Base-by-base conservation (phyloP, 768 basidiomycete species). In the Leccinum incarnatum region DNA sequence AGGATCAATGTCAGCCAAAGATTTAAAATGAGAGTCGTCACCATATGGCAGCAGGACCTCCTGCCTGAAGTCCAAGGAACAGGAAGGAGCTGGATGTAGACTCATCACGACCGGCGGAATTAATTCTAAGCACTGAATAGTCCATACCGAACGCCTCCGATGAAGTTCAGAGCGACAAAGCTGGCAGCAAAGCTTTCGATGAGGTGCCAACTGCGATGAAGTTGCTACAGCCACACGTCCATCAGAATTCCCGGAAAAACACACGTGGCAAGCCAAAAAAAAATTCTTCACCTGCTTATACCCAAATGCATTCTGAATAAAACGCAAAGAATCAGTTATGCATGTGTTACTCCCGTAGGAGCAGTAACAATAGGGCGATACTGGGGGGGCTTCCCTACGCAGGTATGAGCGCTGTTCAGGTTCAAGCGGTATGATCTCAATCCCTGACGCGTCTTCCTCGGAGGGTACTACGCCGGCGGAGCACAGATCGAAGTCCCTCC, bases 401-500 rank as follows among this genome's bases (percentile, higher is more conserved):
- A 29, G 91, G 90, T 92, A 81, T 93, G 82, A 92, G 85, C 89
- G 81, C 91, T 93, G 88, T 83, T 91, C 93, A 95, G 91, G 93
- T 94, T 94, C 90, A 75, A 84, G 87, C 93, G 92, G 93, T 95
- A 84, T 95, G 60, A 90, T 95, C 93, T 95, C 93, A 95, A 93
- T 76, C 91, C 84, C 77, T 74, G 76, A 74, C 74, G 75, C 71
- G 55, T 72, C 73, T 15, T 66, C 56, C 62, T 63, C 60, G 12
- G 55, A 67, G 49, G 49, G 29, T n/a, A 47, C 51, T 45, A 51
- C 52, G 32, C 58, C 63, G 54, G 56, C 21, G 48, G 15, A 59
- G 63, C 47, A 48, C 59, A 63, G 15, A 32, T 37, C 42, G 40
- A 42, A 40, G 14, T 27, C 47, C 47, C 62, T 59, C 60, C 56